A percentile compares a stretch with the other conserved stretches of the same genome.
phyloP scores from a whole-genome alignment of 192 early-diverging fungal species.

The Coemansia sp. region DNA sequence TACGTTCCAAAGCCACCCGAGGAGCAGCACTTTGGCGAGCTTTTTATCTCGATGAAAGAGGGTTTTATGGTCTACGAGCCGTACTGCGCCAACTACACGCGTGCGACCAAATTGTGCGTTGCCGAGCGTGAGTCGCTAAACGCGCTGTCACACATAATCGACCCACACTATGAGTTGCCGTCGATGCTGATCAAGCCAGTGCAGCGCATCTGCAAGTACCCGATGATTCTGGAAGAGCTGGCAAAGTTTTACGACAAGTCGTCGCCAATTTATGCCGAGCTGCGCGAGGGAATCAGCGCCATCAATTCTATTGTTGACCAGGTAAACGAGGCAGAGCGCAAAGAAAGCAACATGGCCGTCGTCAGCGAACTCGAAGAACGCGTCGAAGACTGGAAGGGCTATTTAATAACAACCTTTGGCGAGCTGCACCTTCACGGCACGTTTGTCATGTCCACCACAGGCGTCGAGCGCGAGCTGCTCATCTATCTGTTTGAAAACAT shows the following conservation, averaged over 20 bases:
- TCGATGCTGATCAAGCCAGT: conserved; percentile 96
- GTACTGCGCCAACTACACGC: conserved; percentile 89
- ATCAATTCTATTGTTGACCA: conserved; percentile 84
- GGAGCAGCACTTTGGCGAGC: conserved; percentile 86
- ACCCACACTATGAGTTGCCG: conserved; percentile 83
- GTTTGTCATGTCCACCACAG: conserved; percentile 77
- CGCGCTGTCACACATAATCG: conserved; percentile 65
- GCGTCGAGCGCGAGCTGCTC: conserved; percentile 74
- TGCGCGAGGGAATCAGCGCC: conserved; percentile 69
- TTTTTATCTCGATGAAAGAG: conserved; percentile 82
- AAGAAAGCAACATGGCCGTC: conserved; percentile 80
- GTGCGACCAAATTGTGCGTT: conserved; percentile 67
- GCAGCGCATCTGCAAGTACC: conserved; percentile 98
- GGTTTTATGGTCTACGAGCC: conserved; percentile 85
- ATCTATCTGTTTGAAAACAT: conserved; percentile 94
- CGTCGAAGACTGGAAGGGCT: conserved; percentile 92
- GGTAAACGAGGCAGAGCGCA: conserved; percentile 89
- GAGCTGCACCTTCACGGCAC: conserved; percentile 81
- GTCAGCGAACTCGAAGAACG: conserved; percentile 77
- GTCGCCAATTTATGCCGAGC: conserved; percentile 59
- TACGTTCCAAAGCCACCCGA: conserved; percentile 62
- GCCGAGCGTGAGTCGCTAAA: conserved; percentile 63
- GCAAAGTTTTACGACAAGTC: conserved; percentile 61
- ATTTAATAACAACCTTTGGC: conserved; percentile 74
- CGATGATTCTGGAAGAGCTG: conserved; percentile 67